Evolutionary conservation across 371 early-diverging fungal genomes (phyloP), one percentile per base, ranked within the genome.

Genomic region (Mucor irregularis): DNA sequence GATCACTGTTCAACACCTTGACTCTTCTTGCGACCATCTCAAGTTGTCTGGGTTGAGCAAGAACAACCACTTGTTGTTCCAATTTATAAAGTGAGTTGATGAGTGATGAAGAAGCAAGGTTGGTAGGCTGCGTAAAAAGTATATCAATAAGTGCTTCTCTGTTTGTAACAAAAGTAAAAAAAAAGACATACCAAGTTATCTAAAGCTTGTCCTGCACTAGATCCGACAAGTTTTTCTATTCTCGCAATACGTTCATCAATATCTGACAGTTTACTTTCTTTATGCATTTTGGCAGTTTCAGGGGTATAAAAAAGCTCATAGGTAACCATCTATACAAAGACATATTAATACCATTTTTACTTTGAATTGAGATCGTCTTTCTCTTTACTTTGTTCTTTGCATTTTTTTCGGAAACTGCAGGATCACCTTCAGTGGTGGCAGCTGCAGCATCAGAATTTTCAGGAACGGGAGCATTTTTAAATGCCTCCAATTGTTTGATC

Each of bases 281-380:
- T 82, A 30, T 81, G 78, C 45, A 83, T 57, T 46, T 80, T 76
- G 8, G 81, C 79, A 24, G 83, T 73, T 26, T 86, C 84, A 14
- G 91, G 91, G 47, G 86, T 86, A 71, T 88, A 89, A 59, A 71
- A 87, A 7, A 91, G 80, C 53, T 92, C 91, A 65, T 91, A 90
- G 10, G 89, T 90, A 22, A 91, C 78, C 46, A 74, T 72, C 80
- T 84, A 67, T 16, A 16, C 34, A 21, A 24, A 24, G 8, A 14
- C 60, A n/a, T n/a, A n/a, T n/a, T n/a, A n/a, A n/a, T n/a, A n/a
- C n/a, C n/a, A n/a, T n/a, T n/a, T n/a, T n/a, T n/a, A n/a, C n/a
- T n/a, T n/a, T 13, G 1, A 17, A 2, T 22, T 5, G 42, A 11
- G 21, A 19, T 4, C n/a, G 17, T 39, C 2, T 17, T 3, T 19